These are phyloP conservation scores for Geotrichum klebahnii DNA, from an alignment of 1,139 yeast species.

Conservation along the genomic window DNA sequence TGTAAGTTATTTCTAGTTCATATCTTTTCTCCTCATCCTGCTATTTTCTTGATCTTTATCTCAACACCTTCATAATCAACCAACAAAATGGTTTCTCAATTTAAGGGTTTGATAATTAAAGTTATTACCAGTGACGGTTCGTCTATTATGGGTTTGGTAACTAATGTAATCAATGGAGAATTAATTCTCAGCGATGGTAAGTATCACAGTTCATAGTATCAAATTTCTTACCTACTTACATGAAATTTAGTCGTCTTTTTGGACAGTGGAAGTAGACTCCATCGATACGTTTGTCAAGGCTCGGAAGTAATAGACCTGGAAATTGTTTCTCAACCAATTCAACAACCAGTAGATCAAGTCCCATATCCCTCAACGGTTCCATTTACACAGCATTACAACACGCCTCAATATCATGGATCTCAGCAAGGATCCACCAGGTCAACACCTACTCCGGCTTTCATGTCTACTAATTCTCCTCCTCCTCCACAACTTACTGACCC, in stretches of 20 bases:
- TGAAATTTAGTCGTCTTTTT: not conserved
- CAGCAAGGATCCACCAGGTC: not conserved
- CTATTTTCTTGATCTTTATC: not conserved
- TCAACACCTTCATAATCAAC: not conserved
- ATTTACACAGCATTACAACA: not conserved
- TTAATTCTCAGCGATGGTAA: constrained; percentile 29
- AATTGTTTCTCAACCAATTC: too few relatives aligned
- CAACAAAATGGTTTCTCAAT: constrained; percentile 26
- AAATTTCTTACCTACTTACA: not conserved
- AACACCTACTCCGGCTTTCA: constrained; percentile 1
- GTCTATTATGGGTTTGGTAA: constrained; percentile 34
- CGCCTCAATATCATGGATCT: not conserved
- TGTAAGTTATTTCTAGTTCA: too few relatives aligned
- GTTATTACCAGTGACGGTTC: constrained; percentile 32
- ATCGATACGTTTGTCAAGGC: too few relatives aligned
- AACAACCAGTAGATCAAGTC: too few relatives aligned
- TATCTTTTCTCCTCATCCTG: not conserved
- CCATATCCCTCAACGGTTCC: constrained; percentile 7
- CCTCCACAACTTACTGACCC: constrained; percentile 29
- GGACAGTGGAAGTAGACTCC: constrained; percentile 17
- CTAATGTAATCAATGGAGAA: constrained; percentile 32
- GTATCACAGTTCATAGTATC: not conserved
- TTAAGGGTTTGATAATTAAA: constrained; percentile 33
- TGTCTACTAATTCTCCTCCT: not conserved
- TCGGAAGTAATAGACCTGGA: too few relatives aligned